Evolutionary conservation across 2,329 filamentous ascomycete species (phyloP), one percentile per base, ranked within the genome.

Genomic region (Pseudogymnoascus sp.): DNA sequence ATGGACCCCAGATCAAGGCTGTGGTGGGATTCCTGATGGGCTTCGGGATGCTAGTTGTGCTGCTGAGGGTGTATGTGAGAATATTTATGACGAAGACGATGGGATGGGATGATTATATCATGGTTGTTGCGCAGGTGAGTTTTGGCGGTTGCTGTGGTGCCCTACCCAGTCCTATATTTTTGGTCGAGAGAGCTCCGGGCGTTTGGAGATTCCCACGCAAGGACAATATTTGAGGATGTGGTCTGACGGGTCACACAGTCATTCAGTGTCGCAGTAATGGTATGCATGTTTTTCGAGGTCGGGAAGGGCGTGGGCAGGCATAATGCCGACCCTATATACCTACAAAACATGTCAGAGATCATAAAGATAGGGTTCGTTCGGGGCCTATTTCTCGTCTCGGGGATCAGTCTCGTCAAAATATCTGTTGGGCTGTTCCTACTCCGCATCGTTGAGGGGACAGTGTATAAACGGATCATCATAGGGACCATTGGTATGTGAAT

Each of bases 391-490:
- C 48, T 80, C 41, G 78, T 80, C 67, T 67, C 78, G 6, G 80
- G 76, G 0, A 75, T 79, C 3, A 75, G 76, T 10, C 68, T 76
- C 0, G 77, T 81, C 65, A 82, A 82, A 68, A 74, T 82, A 8
- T 81, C 80, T 0, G 76, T 81, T 28, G 77, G 75, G 1, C 74
- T 79, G 31, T 79, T 80, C 65, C 71, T 82, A 4, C 70, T 81
- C 62, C 73, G 79, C 39, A 70, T 81, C 6, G 76, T 77, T n/a
- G 70, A 74, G 13, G 70, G 73, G 16, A 78, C 72, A 41, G 70
- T 65, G 7, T 79, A 78, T 70, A 75, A 75, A n/a, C 70, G 70
- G 2, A 77, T 79, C 61, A 70, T 82, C 1, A 77, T 76, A 67
- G 73, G 70, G 2, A 69, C 77, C 6, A 77, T 82, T 61, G 74